phyloP scores from a whole-genome alignment of 139 green algal species.

The Chara braunii region DNA sequence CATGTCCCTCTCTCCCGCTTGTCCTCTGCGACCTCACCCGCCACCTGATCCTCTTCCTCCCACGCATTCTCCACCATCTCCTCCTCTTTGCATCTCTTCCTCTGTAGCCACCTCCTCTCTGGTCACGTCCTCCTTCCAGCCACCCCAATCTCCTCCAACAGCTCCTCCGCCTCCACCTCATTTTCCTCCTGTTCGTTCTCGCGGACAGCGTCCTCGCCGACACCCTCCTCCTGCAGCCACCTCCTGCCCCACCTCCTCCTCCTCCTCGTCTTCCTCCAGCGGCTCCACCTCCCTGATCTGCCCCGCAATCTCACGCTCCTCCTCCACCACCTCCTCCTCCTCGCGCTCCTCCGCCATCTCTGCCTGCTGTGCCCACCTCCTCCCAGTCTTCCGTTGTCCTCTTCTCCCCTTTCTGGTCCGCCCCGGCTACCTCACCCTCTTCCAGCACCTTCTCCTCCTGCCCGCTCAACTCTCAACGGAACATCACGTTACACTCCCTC shows the following conservation, averaged over 20 bases:
- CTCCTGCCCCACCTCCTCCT: conserved; percentile 7
- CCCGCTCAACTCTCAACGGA: too few relatives aligned
- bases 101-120: neutral
- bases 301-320: neutral
- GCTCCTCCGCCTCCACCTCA: too few relatives aligned
- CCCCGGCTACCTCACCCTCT: too few relatives aligned
- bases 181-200: too few relatives aligned
- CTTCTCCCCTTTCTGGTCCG: too few relatives aligned
- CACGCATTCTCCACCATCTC: neutral
- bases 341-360: conserved; percentile 5
- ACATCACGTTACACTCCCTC: too few relatives aligned
- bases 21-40: conserved; percentile 10
- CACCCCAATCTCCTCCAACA: too few relatives aligned
- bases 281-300: conserved; percentile 14
- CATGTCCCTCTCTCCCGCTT: conserved; percentile 16
- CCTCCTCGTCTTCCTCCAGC: conserved; percentile 26
- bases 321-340: conserved; percentile 13
- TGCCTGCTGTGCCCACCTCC: neutral
- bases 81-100: conserved; percentile 3
- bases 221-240: neutral
- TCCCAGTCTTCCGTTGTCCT: neutral
- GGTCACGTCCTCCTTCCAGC: too few relatives aligned
- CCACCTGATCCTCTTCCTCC: conserved; percentile 8
- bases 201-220: neutral
- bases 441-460: too few relatives aligned